Evolutionary conservation across 108 stramenopile genomes (phyloP).

Genomic region (Stephanodiscus triporus): DNA sequence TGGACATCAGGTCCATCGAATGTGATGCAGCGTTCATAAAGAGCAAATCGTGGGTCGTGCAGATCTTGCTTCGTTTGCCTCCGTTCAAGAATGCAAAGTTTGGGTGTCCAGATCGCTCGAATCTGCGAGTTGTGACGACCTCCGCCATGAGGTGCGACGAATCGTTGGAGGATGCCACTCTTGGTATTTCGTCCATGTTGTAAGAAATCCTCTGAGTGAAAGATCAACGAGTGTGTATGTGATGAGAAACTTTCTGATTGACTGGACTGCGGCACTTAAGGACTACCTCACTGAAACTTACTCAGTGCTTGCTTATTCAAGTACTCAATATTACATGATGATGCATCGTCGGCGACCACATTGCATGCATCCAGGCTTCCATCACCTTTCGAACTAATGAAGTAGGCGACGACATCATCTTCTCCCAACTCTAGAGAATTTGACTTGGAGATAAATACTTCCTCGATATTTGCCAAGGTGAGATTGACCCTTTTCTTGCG

Average conservation of each 20-base stretch:
- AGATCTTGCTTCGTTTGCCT: constrained; percentile 73
- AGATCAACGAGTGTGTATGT: not conserved
- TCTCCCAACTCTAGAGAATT: constrained; percentile 26
- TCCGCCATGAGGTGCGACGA: constrained; percentile 77
- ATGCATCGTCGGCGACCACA: constrained; percentile 10
- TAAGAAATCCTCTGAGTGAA: constrained; percentile 58
- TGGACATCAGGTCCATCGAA: constrained; percentile 87
- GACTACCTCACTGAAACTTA: constrained; percentile 13
- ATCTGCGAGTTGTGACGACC: constrained; percentile 48
- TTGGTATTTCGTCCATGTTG: constrained; percentile 68
- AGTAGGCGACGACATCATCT: constrained; percentile 80
- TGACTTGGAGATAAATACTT: constrained; percentile 72
- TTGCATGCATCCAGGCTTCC: constrained; percentile 22
- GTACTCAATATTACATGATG: constrained; percentile 75
- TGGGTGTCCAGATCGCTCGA: constrained; percentile 86
- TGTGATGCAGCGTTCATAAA: constrained; percentile 79
- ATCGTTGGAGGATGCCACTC: constrained; percentile 82
- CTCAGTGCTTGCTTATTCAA: constrained; percentile 63
- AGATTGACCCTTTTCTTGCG: constrained; percentile 81
- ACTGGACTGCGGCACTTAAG: too few relatives aligned
- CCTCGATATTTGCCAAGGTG: constrained; percentile 85
- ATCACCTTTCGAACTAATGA: constrained; percentile 46
- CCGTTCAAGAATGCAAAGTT: constrained; percentile 80
- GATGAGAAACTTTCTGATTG: not conserved
- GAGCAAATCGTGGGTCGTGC: constrained; percentile 74